Percentiles rank a stretch among this genome's conserved stretches.
Evolutionary conservation across 2,329 filamentous ascomycete species (phyloP).

Genomic region (Neonectria punicea): DNA sequence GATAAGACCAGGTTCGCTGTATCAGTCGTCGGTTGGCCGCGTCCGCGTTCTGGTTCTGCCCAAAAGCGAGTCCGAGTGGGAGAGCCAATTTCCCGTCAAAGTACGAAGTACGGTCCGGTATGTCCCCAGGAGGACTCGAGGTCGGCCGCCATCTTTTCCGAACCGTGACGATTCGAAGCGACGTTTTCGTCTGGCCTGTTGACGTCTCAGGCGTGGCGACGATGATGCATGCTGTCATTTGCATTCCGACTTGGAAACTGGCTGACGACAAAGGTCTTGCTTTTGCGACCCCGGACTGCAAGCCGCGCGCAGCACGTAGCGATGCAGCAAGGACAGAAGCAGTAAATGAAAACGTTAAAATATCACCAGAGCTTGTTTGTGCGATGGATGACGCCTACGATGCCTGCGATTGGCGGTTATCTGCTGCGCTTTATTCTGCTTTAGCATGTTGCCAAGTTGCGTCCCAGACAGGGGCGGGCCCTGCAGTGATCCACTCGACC

Average conservation of each 20-base stretch:
- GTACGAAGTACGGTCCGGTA: slow-evolving; percentile 10
- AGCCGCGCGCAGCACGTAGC: not conserved
- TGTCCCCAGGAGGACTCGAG: slow-evolving; percentile 9
- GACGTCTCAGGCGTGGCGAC: not conserved
- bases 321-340: slow-evolving; percentile 19
- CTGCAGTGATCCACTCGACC: slow-evolving; percentile 8
- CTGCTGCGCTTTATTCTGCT: slow-evolving; percentile 8
- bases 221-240: slow-evolving; percentile 15
- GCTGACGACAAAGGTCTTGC: not conserved
- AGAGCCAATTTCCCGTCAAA: slow-evolving; percentile 23
- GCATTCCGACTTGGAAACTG: slow-evolving; percentile 7
- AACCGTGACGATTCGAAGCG: not conserved
- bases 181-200: not conserved
- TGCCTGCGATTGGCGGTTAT: slow-evolving; percentile 36
- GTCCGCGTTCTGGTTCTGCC: not conserved
- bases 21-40: slow-evolving; percentile 2
- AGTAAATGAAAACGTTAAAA: slow-evolving; percentile 26
- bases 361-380: slow-evolving; percentile 34
- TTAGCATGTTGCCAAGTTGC: not conserved
- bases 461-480: slow-evolving; percentile 31
- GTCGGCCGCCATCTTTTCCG: slow-evolving; percentile 4
- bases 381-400: slow-evolving; percentile 34
- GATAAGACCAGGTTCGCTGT: not conserved
- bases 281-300: not conserved
- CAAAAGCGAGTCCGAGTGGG: not conserved